phyloP scores from a whole-genome alignment of 2,329 filamentous ascomycete species.

The Lasiodiplodia sp. region DNA sequence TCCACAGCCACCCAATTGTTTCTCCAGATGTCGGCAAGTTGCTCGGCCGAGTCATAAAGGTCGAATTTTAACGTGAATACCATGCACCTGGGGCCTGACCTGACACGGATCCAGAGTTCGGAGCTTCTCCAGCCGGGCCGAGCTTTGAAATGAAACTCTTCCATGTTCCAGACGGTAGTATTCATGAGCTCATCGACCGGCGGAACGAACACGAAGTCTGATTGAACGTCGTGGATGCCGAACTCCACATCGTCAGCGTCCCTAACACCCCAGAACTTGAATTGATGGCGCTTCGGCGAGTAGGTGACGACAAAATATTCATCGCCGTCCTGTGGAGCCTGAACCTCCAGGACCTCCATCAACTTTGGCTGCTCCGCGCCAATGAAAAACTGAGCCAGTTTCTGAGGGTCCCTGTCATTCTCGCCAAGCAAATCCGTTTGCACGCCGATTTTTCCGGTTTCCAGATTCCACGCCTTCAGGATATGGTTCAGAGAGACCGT shows the following conservation, averaged over 20 bases:
- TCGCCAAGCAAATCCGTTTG: conserved; percentile 80
- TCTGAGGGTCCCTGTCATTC: conserved; percentile 64
- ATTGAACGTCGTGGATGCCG: conserved; percentile 75
- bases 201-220: conserved; percentile 69
- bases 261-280: conserved; percentile 89
- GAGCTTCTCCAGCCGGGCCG: conserved; percentile 48
- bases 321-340: conserved; percentile 56
- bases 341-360: conserved; percentile 72
- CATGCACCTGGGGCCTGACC: conserved; percentile 67
- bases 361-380: conserved; percentile 81
- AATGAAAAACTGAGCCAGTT: conserved; percentile 76
- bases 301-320: conserved; percentile 77
- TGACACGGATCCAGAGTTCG: conserved; percentile 56
- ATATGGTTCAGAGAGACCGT: conserved; percentile 90
- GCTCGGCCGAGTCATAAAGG: conserved; percentile 66
- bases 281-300: conserved; percentile 87
- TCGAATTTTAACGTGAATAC: conserved; percentile 77
- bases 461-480: conserved; percentile 86
- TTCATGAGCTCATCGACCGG: conserved; percentile 61
- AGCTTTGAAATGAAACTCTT: conserved; percentile 55
- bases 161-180: conserved; percentile 60
- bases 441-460: conserved; percentile 78
- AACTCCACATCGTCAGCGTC: conserved; percentile 65
- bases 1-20: conserved; percentile 56
- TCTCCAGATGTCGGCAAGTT: conserved; percentile 74